Conservation (phyloP, 345 rosid genomes). For the Salix brachista region DNA sequence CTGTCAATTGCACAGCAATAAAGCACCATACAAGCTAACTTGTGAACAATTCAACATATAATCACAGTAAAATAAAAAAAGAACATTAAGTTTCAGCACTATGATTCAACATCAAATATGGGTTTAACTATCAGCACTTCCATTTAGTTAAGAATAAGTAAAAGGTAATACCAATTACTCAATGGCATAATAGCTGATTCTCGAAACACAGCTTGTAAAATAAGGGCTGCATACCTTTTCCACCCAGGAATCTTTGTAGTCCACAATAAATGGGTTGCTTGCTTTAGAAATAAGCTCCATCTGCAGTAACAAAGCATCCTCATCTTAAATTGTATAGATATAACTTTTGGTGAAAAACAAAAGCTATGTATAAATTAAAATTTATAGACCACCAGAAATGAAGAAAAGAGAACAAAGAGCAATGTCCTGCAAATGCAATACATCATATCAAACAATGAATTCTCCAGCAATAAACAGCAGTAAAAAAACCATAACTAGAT, state of each 20-base stretch:
- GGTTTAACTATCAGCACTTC: not conserved
- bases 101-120: not conserved
- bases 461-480: not conserved
- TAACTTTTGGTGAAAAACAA: not conserved
- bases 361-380: not conserved
- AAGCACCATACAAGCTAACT: not conserved
- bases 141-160: not conserved
- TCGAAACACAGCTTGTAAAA: not conserved
- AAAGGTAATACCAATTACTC: not conserved
- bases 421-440: not conserved
- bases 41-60: not conserved
- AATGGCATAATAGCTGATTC: not conserved
- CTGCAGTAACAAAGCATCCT: conserved; percentile 39
- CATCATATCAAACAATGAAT: not conserved
- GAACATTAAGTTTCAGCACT: not conserved
- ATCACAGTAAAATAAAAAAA: not conserved
- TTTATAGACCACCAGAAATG: not conserved
- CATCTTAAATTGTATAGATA: not conserved
- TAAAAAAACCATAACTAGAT: not conserved
- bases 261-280: conserved; percentile 21
- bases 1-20: conserved; percentile 2
- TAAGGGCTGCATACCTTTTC: conserved; percentile 61
- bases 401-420: not conserved
- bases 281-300: conserved; percentile 87
- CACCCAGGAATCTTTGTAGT: conserved; percentile 92